These are phyloP conservation scores for Blastocystis sp. DNA, from an alignment of 352 stramenopile genomes.

Conservation along the genomic window DNA sequence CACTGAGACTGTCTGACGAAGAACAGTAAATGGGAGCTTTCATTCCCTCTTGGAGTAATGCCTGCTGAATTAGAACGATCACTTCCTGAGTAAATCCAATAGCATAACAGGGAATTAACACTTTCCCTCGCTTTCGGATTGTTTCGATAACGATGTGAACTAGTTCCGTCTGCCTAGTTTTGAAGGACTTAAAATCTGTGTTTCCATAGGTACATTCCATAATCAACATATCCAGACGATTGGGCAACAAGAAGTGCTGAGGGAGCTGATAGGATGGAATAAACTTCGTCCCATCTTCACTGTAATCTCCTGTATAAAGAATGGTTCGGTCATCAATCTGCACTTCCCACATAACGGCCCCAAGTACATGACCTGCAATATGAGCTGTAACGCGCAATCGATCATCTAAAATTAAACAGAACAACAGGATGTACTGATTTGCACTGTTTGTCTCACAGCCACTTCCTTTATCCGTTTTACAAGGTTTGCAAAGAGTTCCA, in stretches of 20 bases:
- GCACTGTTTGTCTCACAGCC: background rate
- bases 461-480: constrained; percentile 31
- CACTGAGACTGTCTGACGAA: background rate
- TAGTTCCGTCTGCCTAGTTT: background rate
- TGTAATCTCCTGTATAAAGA: constrained; percentile 37
- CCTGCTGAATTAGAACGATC: background rate
- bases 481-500: constrained; percentile 25
- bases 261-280: constrained; percentile 45
- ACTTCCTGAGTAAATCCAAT: constrained; percentile 32
- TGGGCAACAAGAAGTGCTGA: background rate
- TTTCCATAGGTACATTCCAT: constrained; percentile 59
- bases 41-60: background rate
- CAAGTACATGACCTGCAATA: constrained; percentile 28
- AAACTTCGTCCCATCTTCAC: background rate
- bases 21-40: constrained; percentile 2
- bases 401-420: background rate
- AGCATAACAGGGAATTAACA: constrained; percentile 33
- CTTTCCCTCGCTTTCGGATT: background rate
- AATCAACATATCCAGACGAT: constrained; percentile 26
- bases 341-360: constrained; percentile 48
- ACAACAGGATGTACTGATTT: background rate
- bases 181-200: background rate
- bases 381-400: background rate
- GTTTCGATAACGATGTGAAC: background rate
- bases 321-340: background rate